Base-by-base conservation (phyloP, 345 rosid species). In the Salix udensis region DNA sequence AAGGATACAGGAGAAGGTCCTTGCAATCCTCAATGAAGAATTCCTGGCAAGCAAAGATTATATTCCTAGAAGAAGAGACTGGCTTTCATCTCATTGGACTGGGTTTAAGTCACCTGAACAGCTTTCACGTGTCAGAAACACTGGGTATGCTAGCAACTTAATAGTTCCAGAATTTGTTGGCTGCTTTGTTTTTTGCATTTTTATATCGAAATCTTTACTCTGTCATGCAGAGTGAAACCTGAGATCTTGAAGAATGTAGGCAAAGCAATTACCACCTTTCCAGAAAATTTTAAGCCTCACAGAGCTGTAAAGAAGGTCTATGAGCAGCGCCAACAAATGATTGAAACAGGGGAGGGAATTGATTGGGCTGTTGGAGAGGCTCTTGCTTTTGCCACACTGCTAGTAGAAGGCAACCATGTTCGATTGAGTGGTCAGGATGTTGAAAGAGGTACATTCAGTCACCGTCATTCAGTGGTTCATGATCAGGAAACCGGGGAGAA, bases 361-460 rank as follows among this genome's bases (percentile, higher is more conserved):
- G 97, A 92, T 86, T 92, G 95, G 97, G 95, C 97, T 9, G 68
- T 92, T 66, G 95, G 85, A 19, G 97, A 92, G 77, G 92, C 97
- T 40, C 93, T 92, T 83, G 94, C 91, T 55, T 88, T 92, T 73
- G 91, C 93, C 76, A 92, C 95, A 24, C 84, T 92, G 67, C 74
- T 92, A 71, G 92, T 90, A 67, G 97, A 92, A 86, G 97, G 97
- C 76, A 90, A 92, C 79, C 97, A 90, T 88, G 95, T 92, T 77
- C 88, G 97, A 36, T 80, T 92, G 88, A 92, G 97, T 55, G 97
- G 95, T 40, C 97, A 92, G 80, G 97, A 92, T 86, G 97, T 92
- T 10, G 96, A 92, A 83, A 84, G 97, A 84, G 97, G 97, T 81
- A 92, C 97, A 24, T 92, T 88, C 77, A 92, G 94, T 80, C 92